These are phyloP conservation scores for Hura crepitans DNA, from an alignment of 441 rosid species.

Conservation along the genomic window DNA sequence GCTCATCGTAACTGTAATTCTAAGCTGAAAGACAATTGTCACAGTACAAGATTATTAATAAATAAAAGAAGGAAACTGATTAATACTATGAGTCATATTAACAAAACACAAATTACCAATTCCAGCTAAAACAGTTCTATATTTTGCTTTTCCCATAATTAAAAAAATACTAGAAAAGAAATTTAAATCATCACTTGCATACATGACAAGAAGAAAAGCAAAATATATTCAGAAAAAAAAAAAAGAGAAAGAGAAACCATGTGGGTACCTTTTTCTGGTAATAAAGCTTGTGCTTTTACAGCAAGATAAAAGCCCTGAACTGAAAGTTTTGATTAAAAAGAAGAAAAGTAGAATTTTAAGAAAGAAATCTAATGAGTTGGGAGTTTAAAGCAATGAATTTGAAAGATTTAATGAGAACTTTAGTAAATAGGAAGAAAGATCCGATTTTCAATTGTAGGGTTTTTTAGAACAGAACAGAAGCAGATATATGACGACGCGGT, in stretches of 20 bases:
- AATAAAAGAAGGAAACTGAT: neutral
- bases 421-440: constrained; percentile 8
- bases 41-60: neutral
- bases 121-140: neutral
- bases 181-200: neutral
- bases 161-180: neutral
- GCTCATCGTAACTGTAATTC: neutral
- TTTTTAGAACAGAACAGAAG: neutral
- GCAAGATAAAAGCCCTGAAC: constrained; percentile 19
- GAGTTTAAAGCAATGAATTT: neutral
- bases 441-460: constrained; percentile 16
- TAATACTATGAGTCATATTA: neutral
- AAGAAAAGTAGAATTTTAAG: neutral
- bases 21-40: neutral
- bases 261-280: constrained; percentile 8
- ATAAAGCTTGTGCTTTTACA: neutral
- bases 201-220: neutral
- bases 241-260: neutral
- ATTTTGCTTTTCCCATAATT: neutral
- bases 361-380: constrained; percentile 16
- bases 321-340: constrained; percentile 1
- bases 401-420: neutral
- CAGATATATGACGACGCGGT: constrained; percentile 8
- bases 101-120: neutral
- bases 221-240: neutral